Percentiles rank a stretch among this genome's conserved stretches.
Evolutionary conservation across 257 asterid genomes (phyloP).

Genomic region (Solanum chmielewskii): DNA sequence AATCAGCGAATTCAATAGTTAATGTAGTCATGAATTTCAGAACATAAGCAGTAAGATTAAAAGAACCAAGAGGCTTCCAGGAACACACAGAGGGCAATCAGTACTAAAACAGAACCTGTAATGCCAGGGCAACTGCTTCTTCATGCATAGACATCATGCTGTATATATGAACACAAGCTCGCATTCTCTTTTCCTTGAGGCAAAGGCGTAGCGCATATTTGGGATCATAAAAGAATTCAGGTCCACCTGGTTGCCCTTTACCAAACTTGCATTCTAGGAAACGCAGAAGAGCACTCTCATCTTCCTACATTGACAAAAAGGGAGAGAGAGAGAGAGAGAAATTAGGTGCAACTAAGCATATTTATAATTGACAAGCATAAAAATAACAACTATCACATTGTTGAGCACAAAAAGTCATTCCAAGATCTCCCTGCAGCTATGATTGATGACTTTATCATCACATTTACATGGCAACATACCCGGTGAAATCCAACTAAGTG

Average conservation of each 20-base stretch:
- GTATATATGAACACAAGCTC: slow-evolving; percentile 95
- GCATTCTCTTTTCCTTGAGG: slow-evolving; percentile 79
- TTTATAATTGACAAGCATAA: not conserved
- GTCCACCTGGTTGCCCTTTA: slow-evolving; percentile 65
- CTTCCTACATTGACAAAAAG: slow-evolving; percentile 42
- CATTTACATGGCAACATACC: not conserved
- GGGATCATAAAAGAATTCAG: slow-evolving; percentile 91
- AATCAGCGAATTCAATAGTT: not conserved
- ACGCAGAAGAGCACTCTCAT: slow-evolving; percentile 91
- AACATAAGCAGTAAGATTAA: not conserved
- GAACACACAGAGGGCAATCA: not conserved
- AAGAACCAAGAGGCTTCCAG: not conserved
- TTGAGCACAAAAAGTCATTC: not conserved
- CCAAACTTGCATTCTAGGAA: slow-evolving; percentile 93
- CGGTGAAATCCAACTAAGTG: not conserved
- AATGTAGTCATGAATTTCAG: not conserved
- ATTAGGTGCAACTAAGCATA: slow-evolving; percentile 13
- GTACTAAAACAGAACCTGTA: slow-evolving; percentile 45
- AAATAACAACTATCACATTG: not conserved
- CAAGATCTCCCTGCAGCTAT: not conserved
- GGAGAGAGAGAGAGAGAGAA: not conserved
- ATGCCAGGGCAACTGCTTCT: slow-evolving; percentile 97
- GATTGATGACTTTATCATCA: not conserved
- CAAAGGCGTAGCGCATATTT: slow-evolving; percentile 98
- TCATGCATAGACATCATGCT: slow-evolving; percentile 99